Conservation (phyloP, 306 rosid species). For the Hippophae rhamnoides region DNA sequence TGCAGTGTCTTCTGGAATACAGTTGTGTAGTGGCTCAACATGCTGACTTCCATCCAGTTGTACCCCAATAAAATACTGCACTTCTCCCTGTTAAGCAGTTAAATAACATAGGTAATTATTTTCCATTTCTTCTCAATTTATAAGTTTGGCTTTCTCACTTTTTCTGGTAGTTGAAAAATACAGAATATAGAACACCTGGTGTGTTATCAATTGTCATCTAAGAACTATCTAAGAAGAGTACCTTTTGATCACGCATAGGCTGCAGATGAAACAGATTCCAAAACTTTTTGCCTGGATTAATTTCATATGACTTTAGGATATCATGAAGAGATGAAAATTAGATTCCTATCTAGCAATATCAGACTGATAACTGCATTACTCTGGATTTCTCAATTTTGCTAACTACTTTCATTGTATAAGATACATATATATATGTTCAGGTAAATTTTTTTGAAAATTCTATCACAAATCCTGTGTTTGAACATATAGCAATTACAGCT, state of each 20-base stretch:
- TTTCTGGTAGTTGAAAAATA: not conserved
- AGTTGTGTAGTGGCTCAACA: conserved; percentile 69
- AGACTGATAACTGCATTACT: not conserved
- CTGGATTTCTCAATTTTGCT: too few species aligned
- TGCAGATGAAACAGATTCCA: conserved; percentile 97
- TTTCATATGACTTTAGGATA: conserved; percentile 9
- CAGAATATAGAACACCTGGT: conserved; percentile 8
- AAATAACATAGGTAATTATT: not conserved
- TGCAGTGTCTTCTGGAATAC: conserved; percentile 55
- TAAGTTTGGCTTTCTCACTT: not conserved
- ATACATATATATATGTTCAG: not conserved
- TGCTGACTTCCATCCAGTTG: conserved; percentile 98
- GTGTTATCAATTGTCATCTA: conserved; percentile 6
- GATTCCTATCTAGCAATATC: not conserved
- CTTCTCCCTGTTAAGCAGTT: conserved; percentile 71
- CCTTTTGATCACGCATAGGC: conserved; percentile 99
- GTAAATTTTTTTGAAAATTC: not conserved
- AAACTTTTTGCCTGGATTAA: conserved; percentile 73
- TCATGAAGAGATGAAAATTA: not conserved
- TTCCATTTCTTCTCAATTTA: not conserved
- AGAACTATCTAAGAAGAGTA: conserved; percentile 15
- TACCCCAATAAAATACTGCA: conserved; percentile 93
- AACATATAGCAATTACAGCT: too few species aligned
- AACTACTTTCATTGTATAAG: too few species aligned
- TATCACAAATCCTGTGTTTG: too few species aligned